Evolutionary conservation across 2,329 filamentous ascomycete species (phyloP).

Genomic region (Periconia sp.): DNA sequence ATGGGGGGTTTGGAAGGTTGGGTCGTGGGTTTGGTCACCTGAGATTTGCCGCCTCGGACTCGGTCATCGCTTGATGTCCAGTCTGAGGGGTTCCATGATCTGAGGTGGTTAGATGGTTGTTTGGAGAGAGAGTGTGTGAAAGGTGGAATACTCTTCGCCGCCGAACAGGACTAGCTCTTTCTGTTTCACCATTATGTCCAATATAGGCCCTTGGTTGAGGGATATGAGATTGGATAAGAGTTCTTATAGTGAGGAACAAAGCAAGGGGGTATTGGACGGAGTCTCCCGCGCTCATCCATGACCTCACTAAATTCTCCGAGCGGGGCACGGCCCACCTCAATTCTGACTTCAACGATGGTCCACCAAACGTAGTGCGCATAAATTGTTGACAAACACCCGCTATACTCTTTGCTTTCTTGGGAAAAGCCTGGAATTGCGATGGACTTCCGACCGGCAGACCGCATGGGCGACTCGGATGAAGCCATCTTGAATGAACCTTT

Average conservation of each 20-base stretch:
- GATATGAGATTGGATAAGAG: too few relatives aligned
- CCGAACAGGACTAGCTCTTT: slow-evolving; percentile 36
- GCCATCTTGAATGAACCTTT: slow-evolving; percentile 48
- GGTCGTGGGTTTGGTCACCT: slow-evolving; percentile 58
- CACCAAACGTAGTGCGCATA: too few relatives aligned
- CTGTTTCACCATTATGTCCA: slow-evolving; percentile 24
- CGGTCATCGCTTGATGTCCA: slow-evolving; percentile 78
- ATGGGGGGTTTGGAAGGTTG: slow-evolving; percentile 44
- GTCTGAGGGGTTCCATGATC: slow-evolving; percentile 63
- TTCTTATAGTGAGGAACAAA: too few relatives aligned
- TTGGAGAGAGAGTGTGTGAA: too few relatives aligned
- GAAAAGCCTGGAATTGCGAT: too few relatives aligned
- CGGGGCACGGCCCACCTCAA: too few relatives aligned
- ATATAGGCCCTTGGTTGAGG: too few relatives aligned
- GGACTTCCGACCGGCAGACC: slow-evolving; percentile 38
- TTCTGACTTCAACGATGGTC: too few relatives aligned
- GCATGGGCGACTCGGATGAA: slow-evolving; percentile 36
- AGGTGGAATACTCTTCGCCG: slow-evolving; percentile 37
- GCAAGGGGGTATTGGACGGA: too few relatives aligned
- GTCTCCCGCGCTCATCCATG: too few relatives aligned
- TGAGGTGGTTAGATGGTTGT: slow-evolving; percentile 40
- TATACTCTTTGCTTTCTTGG: too few relatives aligned
- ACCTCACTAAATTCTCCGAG: slow-evolving; percentile 3
- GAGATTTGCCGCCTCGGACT: slow-evolving; percentile 75
- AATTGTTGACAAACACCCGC: too few relatives aligned